phyloP scores from a whole-genome alignment of 441 rosid species.

The Raphanus hybrid region DNA sequence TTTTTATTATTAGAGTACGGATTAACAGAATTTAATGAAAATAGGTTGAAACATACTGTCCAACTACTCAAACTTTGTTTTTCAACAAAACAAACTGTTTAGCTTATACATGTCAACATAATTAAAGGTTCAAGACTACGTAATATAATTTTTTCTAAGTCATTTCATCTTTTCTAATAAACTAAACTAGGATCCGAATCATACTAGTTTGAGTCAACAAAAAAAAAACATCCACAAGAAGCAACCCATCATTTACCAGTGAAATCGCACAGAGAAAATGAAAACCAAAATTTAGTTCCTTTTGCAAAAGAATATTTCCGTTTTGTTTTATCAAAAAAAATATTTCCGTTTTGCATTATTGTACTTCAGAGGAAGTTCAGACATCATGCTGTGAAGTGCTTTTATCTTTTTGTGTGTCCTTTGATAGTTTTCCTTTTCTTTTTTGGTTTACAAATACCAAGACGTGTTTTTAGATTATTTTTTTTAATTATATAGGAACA shows the following conservation, averaged over 20 bases:
- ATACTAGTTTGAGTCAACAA: not conserved
- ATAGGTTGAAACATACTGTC: not conserved
- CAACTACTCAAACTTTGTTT: not conserved
- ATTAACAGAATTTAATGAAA: not conserved
- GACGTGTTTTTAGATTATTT: conserved; percentile 10
- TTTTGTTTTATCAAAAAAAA: not conserved
- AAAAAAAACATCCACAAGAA: not conserved
- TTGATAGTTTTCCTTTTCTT: not conserved
- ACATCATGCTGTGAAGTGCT: not conserved
- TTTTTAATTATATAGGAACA: not conserved
- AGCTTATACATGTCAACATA: not conserved
- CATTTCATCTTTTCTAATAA: not conserved
- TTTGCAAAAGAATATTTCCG: conserved; percentile 2
- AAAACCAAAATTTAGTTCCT: not conserved
- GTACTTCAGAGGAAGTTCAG: conserved; percentile 8
- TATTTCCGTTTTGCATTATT: conserved; percentile 5
- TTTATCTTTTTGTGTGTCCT: conserved; percentile 15
- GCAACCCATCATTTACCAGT: not conserved
- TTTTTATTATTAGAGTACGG: not conserved
- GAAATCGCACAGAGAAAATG: not conserved
- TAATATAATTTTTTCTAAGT: not conserved
- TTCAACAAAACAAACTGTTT: conserved; percentile 3
- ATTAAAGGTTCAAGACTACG: not conserved
- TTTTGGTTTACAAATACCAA: conserved; percentile 14
- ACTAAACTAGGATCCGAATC: conserved; percentile 4